Evolutionary conservation across 2,329 filamentous ascomycete genomes (phyloP), one percentile per base, ranked within the genome.

Genomic region (Tothia fuscella): DNA sequence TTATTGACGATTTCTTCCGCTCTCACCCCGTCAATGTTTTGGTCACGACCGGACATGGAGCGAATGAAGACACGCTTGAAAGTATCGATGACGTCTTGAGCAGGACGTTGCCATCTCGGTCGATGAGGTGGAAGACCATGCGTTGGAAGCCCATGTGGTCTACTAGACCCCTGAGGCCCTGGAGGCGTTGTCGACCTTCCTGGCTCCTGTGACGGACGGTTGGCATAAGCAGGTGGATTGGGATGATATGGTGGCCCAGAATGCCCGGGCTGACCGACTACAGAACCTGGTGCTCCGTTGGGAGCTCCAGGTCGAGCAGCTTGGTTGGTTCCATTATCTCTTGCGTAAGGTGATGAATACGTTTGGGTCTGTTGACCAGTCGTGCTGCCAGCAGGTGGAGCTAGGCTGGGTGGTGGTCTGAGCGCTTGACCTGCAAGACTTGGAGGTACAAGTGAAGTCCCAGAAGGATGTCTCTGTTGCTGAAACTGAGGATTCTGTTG

Each of bases 41-140:
- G 9, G 21, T 43, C 31, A 20, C 33, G 26, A 31, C 29, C 34
- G 13, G 32, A 16, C 17, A 28, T 21, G 9, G 35, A 40, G 12
- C 25, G 19, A n/a, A 34, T 33, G 19, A 44, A 44, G 12, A 44
- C 42, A 5, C 25, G 39, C 16, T 29, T 44, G 36, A 44, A 44
- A 14, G 42, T 44, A 29, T 44, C 42, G 7, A 44, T 41, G 14
- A 44, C 42, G 5, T 44, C 42, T 9, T 28, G 41, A 14, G 33
- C 14, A 16, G 41, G 41, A 19, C 24, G 16, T 26, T 21, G 29
- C 20, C n/a, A 10, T 20, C 9, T 12, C 13, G 39, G 29, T 22
- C 28, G 29, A 7, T 12, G 30, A 35, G 30, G 17, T 28, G 29
- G 19, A 13, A 31, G n/a, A 12, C 29, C 13, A 21, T 13, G 22